Evolutionary conservation across 108 stramenopile genomes (phyloP), one percentile per base, ranked within the genome.

Genomic region (Asterionellopsis glacialis): DNA sequence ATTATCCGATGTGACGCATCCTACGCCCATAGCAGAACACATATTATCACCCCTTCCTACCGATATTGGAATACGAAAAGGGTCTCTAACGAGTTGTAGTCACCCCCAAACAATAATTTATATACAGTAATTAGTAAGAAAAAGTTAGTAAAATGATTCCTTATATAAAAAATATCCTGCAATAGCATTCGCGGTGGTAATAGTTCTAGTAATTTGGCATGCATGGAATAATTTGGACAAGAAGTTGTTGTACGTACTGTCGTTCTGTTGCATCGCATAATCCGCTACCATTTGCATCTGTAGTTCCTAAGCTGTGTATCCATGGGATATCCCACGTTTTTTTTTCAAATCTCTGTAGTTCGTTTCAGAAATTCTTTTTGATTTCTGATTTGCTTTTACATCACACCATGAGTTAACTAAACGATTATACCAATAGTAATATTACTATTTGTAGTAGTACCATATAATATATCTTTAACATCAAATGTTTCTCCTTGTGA

Each of bases 31-130:
- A 3, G 66, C 66, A 51, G 57, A 59, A 51, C 55, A 57, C 66
- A 67, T 67, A 27, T 67, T 67, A 42, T 67, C 66, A 15, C 66
- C 66, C 1, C 49, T 42, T 11, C 66, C 66, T n/a, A 53, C 66
- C 16, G 55, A 57, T 13, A 67, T 23, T 19, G 66, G 59, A 48
- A 67, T 51, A 7, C 19, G n/a, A n/a, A n/a, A n/a, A n/a, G n/a
- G n/a, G n/a, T 33, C 2, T 33, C 7, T 33, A 7, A 10, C 18
- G 21, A 40, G 3, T 10, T 11, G 1, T 15, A 16, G 15, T n/a
- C 11, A 7, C 33, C 33, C 33, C 2, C 2, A 2, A 33, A 38
- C n/a, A 64, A 13, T 13, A n/a, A n/a, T n/a, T n/a, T n/a, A n/a
- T n/a, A n/a, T n/a, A n/a, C n/a, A n/a, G n/a, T n/a, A n/a, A n/a